Conservation (phyloP, 2,329 filamentous ascomycete genomes). For the Fusarium sarcochroum region DNA sequence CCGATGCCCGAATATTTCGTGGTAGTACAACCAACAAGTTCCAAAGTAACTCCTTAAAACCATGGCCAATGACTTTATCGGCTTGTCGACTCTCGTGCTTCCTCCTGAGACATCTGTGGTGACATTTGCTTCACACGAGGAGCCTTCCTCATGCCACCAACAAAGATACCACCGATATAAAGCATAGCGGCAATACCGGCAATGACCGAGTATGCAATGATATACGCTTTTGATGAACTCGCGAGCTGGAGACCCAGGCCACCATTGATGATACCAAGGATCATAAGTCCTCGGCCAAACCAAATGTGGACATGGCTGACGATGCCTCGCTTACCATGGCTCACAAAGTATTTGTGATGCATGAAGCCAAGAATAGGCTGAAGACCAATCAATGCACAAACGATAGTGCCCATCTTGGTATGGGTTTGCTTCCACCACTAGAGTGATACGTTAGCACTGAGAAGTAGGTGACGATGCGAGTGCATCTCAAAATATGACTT, state of each 20-base stretch:
- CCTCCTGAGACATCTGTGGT: slow-evolving; percentile 46
- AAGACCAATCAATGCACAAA: slow-evolving; percentile 67
- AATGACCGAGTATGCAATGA: slow-evolving; percentile 70
- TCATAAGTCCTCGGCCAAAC: slow-evolving; percentile 71
- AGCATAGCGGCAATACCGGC: slow-evolving; percentile 62
- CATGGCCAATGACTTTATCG: background rate
- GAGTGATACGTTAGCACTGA: slow-evolving; percentile 34
- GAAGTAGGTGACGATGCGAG: background rate
- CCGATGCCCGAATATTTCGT: slow-evolving; percentile 12
- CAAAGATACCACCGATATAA: slow-evolving; percentile 57
- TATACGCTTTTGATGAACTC: slow-evolving; percentile 55
- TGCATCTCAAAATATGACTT: slow-evolving; percentile 48
- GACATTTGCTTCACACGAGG: slow-evolving; percentile 39
- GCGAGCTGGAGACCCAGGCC: slow-evolving; percentile 71
- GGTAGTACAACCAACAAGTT: slow-evolving; percentile 34
- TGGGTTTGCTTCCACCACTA: slow-evolving; percentile 69
- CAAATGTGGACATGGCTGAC: slow-evolving; percentile 73
- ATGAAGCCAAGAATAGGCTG: slow-evolving; percentile 71
- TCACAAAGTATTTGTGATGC: slow-evolving; percentile 69
- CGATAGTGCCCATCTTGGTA: slow-evolving; percentile 68
- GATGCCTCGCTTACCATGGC: slow-evolving; percentile 61
- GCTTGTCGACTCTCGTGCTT: slow-evolving; percentile 15
- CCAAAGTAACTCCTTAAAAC: slow-evolving; percentile 24
- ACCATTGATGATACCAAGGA: slow-evolving; percentile 74
- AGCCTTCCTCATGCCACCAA: slow-evolving; percentile 31